Evolutionary conservation across 129 eudicot species (phyloP), one percentile per base, ranked within the genome.

Genomic region (Flaveria robusta): DNA sequence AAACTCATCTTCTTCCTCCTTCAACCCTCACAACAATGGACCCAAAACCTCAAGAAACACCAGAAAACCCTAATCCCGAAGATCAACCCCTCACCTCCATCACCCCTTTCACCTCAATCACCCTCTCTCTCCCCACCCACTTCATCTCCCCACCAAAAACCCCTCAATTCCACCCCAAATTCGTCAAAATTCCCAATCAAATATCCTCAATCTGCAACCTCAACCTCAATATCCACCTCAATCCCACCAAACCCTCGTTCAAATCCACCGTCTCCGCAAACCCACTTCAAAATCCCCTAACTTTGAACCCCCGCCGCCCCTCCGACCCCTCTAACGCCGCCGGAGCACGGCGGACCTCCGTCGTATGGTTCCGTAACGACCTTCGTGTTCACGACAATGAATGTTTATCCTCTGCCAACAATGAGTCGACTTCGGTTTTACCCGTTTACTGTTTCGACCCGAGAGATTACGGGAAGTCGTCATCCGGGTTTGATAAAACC

Each of bases 361-460:
- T 93, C 22, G 96, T 88, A 14, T 93, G 95, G 98, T 86, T 93
- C 83, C 88, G 98, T 10, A 93, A 88, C 77, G 98, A 93, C 62
- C 89, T 93, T n/a, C 83, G 98, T 4, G 83, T 90, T 55, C 88
- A 88, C 74, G 98, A 93, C 70, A 90, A 93, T 34, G 98, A 93
- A 50, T 77, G 83, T 24, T 85, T 93, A 16, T 70, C 86, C 34
- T 37, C 97, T 13, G 98, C 98, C 19, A 86, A 87, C 82, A 87
- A 83, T 47, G 98, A 93, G 20, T 86, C 97, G 1, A 51, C 82
- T 54, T 93, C 97, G 3, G 92, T 90, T 0, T 79, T 93, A 22
- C 97, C 98, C 0, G 91, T 93, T 9, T 93, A 90, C 77, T 86
- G 93, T 75, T 93, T 93, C 60, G 98, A 93, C 86, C 98, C 98